phyloP scores from a whole-genome alignment of 164 flowering plant species.

The Sextonia rubra region DNA sequence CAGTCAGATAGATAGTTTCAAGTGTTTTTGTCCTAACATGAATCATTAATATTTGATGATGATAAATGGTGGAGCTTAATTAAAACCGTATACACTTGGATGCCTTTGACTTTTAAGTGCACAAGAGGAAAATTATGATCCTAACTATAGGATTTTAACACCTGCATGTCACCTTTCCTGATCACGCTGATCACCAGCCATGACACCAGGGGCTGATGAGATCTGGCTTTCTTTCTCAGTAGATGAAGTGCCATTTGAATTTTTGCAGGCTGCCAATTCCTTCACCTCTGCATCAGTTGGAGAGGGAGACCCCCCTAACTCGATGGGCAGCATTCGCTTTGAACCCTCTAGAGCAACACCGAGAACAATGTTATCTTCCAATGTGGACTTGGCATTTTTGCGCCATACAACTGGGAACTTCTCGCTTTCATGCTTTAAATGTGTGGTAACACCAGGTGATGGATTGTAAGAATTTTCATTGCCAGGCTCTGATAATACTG shows the following conservation, averaged over 20 bases:
- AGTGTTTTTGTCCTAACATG: too few relatives aligned
- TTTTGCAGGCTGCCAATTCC: constrained; percentile 44
- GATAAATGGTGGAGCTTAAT: too few relatives aligned
- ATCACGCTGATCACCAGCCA: constrained; percentile 29
- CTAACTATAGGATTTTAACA: not conserved
- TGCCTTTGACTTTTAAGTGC: too few relatives aligned
- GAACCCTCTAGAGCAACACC: constrained; percentile 77
- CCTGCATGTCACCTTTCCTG: constrained; percentile 19
- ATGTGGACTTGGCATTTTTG: constrained; percentile 1
- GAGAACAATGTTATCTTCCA: constrained; percentile 69
- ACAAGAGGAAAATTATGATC: too few relatives aligned
- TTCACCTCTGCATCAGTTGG: constrained; percentile 34
- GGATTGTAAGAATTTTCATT: constrained; percentile 25
- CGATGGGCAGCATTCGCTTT: constrained; percentile 78
- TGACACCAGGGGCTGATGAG: constrained; percentile 24
- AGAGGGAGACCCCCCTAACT: constrained; percentile 46
- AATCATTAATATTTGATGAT: too few relatives aligned
- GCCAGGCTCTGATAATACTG: constrained; percentile 12
- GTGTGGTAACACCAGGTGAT: constrained; percentile 7
- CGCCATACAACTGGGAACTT: constrained; percentile 13
- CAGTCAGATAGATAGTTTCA: too few relatives aligned
- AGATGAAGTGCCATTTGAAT: constrained; percentile 31
- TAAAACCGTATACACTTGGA: too few relatives aligned
- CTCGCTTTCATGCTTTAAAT: constrained; percentile 33
- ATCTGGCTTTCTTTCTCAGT: constrained; percentile 34